Evolutionary conservation across 768 basidiomycete species (phyloP), one percentile per base, ranked within the genome.

Genomic region (Pholiota microspora): DNA sequence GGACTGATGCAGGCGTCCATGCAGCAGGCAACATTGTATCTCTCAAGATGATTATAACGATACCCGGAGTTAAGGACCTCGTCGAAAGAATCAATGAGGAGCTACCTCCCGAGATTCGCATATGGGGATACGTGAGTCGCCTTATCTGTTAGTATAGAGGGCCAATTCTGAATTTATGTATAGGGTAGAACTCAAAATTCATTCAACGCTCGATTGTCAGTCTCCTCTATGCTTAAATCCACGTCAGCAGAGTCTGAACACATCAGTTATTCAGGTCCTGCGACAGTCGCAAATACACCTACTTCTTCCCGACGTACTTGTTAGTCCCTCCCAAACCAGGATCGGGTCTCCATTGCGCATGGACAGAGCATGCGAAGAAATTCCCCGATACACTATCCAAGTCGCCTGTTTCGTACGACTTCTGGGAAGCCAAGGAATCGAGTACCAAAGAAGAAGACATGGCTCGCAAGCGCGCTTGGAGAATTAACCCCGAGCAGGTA

Each of bases 1-100:
- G 97, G 7, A 99, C 97, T 1, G 97, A 99, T 68, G 92, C 95
- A 1, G 97, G 97, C 23, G 97, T 99, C 6, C 95, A 97, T 67
- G 97, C 97, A 10, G 94, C 94, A 21, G 91, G 95, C 8, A 99
- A 99, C 67, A 73, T 95, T 25, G 89, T 98, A 2, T 89, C 92
- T 23, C 78, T 97, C 64, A 97, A 97, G 70, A 80, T 96, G 79
- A 97, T 97, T 63, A 77, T 83, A 21, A 70, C 75, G 16, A 80
- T 93, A 9, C 91, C 92, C 2, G 88, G 82, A 10, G 77, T 89
- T 4, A 73, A 77, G 12, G 85, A 92, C 60, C 73, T 95, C 57
- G 81, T 89, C 0, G 75, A 77, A 4, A 81, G 82, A 31, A 76
- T 98, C 62, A 99, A 99, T 70, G 77, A 85, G 48, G 82, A 92